phyloP scores from a whole-genome alignment of 805 yeast genomes.

The Cyberlindnera misumaiensis region DNA sequence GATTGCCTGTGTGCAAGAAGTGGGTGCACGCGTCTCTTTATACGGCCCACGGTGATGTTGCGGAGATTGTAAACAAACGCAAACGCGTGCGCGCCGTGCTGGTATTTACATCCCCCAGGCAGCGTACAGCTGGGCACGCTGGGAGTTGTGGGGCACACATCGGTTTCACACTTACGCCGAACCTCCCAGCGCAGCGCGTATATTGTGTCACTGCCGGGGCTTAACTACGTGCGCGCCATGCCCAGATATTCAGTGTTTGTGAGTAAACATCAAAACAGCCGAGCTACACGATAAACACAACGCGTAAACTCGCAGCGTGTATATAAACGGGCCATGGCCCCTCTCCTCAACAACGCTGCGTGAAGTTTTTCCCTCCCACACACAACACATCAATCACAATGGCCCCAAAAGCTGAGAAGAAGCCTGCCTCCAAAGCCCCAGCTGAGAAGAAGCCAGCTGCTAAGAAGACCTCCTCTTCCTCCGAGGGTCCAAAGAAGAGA shows the following conservation, averaged over 20 bases:
- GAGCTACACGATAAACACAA: neutral
- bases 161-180: neutral
- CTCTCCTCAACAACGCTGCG: neutral
- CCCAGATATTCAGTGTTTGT: too few relatives aligned
- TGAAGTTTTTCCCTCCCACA: conserved; percentile 5
- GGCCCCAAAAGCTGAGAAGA: conserved; percentile 63
- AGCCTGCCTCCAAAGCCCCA: conserved; percentile 84
- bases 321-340: neutral
- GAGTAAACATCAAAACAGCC: too few relatives aligned
- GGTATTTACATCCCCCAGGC: too few relatives aligned
- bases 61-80: neutral
- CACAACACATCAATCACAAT: conserved; percentile 30
- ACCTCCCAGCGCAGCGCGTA: too few relatives aligned
- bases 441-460: conserved; percentile 95
- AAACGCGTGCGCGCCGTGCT: conserved; percentile 1
- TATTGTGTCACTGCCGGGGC: too few relatives aligned
- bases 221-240: too few relatives aligned
- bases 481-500: conserved; percentile 85
- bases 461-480: conserved; percentile 69
- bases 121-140: conserved; percentile 1
- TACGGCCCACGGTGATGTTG: neutral
- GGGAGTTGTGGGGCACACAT: neutral
- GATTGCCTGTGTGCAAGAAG: neutral
- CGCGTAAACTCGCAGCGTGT: neutral
- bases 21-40: conserved; percentile 2